These are phyloP conservation scores for Cenchrus americanus DNA, from an alignment of 176 grass and related monocot genomes.

Conservation along the genomic window DNA sequence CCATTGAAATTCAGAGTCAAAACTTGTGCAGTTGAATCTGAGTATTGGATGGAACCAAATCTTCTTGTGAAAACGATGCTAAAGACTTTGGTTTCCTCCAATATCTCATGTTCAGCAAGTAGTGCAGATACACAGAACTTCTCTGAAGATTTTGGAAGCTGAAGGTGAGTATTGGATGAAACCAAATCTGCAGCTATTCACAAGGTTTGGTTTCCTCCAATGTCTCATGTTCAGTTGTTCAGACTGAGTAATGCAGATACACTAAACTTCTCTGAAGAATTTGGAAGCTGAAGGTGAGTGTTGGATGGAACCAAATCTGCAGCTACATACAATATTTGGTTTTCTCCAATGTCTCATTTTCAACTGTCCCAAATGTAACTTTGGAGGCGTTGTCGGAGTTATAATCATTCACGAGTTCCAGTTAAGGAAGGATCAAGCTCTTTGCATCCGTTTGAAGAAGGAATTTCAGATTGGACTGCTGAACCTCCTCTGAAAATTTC, in stretches of 20 bases:
- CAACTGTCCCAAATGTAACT: conserved; percentile 6
- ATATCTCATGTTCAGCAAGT: conserved; percentile 48
- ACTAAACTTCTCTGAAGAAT: not conserved
- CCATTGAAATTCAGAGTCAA: not conserved
- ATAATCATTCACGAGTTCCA: not conserved
- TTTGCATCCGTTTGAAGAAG: not conserved
- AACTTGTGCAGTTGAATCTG: conserved; percentile 42
- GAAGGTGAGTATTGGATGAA: conserved; percentile 50
- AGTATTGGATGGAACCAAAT: conserved; percentile 55
- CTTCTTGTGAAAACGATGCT: not conserved
- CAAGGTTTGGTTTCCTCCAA: conserved; percentile 57
- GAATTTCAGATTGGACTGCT: not conserved
- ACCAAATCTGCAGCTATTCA: conserved; percentile 39
- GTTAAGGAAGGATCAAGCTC: not conserved
- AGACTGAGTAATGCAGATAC: not conserved
- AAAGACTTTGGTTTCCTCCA: conserved; percentile 63
- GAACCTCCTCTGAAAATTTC: not conserved
- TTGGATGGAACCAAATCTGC: conserved; percentile 52
- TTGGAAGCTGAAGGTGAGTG: conserved; percentile 48
- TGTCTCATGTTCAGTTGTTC: conserved; percentile 7
- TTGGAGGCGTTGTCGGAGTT: not conserved
- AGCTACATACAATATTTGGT: conserved; percentile 37
- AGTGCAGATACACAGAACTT: not conserved
- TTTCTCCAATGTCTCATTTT: conserved; percentile 60
- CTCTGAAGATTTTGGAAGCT: conserved; percentile 27